Percentiles rank a stretch among this genome's conserved stretches.
Conservation (phyloP, 495 filamentous ascomycete species). For the Aspergillus funiculosus region DNA sequence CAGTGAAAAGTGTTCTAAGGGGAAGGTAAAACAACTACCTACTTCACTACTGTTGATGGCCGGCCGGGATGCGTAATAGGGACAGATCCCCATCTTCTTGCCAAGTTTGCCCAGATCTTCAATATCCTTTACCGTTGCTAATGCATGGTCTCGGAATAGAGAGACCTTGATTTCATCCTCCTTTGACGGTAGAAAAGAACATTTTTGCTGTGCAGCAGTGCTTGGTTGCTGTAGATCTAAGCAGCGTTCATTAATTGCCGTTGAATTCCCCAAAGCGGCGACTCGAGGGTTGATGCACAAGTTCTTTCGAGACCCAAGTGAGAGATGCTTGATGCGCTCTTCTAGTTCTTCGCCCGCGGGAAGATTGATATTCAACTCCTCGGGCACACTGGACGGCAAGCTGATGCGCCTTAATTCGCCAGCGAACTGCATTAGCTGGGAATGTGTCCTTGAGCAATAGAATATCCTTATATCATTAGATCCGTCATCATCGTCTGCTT, state of each 20-base stretch:
- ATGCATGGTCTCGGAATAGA: slow-evolving; percentile 79
- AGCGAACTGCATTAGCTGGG: slow-evolving; percentile 91
- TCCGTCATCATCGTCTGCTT: slow-evolving; percentile 47
- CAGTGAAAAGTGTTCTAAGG: slow-evolving; percentile 10
- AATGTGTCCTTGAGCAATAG: slow-evolving; percentile 93
- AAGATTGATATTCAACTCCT: slow-evolving; percentile 25
- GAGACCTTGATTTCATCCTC: slow-evolving; percentile 65
- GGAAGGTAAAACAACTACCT: slow-evolving; percentile 12
- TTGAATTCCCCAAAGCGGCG: slow-evolving; percentile 58
- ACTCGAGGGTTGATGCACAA: slow-evolving; percentile 90
- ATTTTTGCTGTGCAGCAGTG: slow-evolving; percentile 61
- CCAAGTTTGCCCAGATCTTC: slow-evolving; percentile 81
- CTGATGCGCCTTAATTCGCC: slow-evolving; percentile 77
- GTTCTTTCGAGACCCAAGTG: slow-evolving; percentile 84
- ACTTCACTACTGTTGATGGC: slow-evolving; percentile 77
- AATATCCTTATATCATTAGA: slow-evolving; percentile 69
- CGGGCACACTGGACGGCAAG: slow-evolving; percentile 57
- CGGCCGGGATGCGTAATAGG: slow-evolving; percentile 88
- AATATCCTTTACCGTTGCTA: slow-evolving; percentile 86
- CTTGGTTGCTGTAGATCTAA: slow-evolving; percentile 78
- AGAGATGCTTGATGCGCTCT: slow-evolving; percentile 75
- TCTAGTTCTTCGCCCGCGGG: slow-evolving; percentile 32
- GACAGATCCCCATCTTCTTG: slow-evolving; percentile 75
- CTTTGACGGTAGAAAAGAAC: slow-evolving; percentile 70
- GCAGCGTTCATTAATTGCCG: slow-evolving; percentile 94